phyloP scores from a whole-genome alignment of 371 early-diverging fungal species.

The Fennellomyces sp. region DNA sequence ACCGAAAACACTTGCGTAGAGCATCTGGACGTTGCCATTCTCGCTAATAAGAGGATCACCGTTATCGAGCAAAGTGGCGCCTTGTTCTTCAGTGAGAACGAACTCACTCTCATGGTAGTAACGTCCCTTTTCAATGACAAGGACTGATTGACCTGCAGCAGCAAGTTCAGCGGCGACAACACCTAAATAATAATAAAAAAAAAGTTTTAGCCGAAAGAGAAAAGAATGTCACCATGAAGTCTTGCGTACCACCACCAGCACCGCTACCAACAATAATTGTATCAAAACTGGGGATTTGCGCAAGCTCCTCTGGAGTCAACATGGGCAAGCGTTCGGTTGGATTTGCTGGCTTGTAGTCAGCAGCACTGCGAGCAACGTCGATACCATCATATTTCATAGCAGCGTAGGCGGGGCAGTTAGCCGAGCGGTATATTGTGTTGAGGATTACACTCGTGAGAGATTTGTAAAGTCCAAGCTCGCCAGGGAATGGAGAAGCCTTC shows the following conservation, averaged over 20 bases:
- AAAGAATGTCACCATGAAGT: too few relatives aligned
- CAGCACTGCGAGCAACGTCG: too few relatives aligned
- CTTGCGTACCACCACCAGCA: constrained; percentile 67
- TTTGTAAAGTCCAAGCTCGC: constrained; percentile 45
- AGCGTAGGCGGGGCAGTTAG: constrained; percentile 8
- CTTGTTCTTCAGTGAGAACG: constrained; percentile 47
- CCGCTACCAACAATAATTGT: constrained; percentile 78
- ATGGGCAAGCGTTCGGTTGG: constrained; percentile 24
- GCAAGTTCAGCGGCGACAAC: constrained; percentile 72
- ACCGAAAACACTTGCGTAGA: constrained; percentile 70
- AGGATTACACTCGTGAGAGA: constrained; percentile 25
- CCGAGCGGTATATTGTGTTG: constrained; percentile 21
- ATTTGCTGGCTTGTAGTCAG: constrained; percentile 17
- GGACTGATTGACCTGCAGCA: constrained; percentile 64
- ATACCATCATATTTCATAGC: constrained; percentile 52
- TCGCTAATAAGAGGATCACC: constrained; percentile 38
- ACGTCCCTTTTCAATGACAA: constrained; percentile 76
- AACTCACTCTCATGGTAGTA: constrained; percentile 60
- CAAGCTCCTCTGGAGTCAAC: constrained; percentile 15
- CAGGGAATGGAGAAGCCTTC: constrained; percentile 47
- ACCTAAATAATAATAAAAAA: constrained; percentile 30
- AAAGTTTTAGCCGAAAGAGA: too few relatives aligned
- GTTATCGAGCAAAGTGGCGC: constrained; percentile 50
- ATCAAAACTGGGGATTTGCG: constrained; percentile 51
- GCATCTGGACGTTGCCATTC: constrained; percentile 50